Evolutionary conservation across 2,329 filamentous ascomycete species (phyloP).

Genomic region (Fusarium pilosicola): DNA sequence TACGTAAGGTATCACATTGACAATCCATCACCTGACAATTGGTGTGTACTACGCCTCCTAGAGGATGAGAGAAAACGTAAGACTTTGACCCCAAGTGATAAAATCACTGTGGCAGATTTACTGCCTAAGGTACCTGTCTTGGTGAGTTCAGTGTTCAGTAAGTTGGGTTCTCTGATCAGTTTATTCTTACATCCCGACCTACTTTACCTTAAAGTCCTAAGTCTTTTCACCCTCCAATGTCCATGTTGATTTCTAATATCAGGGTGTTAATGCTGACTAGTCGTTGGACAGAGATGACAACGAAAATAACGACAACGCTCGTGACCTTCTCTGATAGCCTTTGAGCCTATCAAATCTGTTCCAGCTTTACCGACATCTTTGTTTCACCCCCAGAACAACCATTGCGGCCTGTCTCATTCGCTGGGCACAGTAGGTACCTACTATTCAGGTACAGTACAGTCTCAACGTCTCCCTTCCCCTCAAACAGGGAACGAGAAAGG

Average conservation of each 20-base stretch:
- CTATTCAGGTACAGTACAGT: neutral
- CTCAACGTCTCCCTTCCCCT: neutral
- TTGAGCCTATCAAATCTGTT: constrained; percentile 12
- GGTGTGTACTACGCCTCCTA: constrained; percentile 14
- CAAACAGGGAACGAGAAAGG: neutral
- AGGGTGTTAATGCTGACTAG: neutral
- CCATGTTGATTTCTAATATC: neutral
- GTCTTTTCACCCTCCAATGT: neutral
- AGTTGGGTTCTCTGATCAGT: neutral
- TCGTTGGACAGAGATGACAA: neutral
- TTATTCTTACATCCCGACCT: neutral
- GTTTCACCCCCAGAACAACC: constrained; percentile 4
- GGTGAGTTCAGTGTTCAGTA: neutral
- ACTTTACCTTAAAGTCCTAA: neutral
- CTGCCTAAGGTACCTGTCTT: neutral
- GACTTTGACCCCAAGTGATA: neutral
- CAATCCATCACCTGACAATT: constrained; percentile 33
- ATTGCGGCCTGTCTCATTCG: neutral
- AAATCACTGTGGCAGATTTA: neutral
- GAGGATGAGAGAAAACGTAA: neutral
- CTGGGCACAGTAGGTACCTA: neutral
- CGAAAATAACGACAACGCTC: constrained; percentile 4
- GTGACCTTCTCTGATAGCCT: constrained; percentile 8
- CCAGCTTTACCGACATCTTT: constrained; percentile 12
- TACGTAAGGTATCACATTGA: constrained; percentile 32